These are phyloP conservation scores for Sclerospora graminicola DNA, from an alignment of 352 stramenopile genomes.

Conservation along the genomic window DNA sequence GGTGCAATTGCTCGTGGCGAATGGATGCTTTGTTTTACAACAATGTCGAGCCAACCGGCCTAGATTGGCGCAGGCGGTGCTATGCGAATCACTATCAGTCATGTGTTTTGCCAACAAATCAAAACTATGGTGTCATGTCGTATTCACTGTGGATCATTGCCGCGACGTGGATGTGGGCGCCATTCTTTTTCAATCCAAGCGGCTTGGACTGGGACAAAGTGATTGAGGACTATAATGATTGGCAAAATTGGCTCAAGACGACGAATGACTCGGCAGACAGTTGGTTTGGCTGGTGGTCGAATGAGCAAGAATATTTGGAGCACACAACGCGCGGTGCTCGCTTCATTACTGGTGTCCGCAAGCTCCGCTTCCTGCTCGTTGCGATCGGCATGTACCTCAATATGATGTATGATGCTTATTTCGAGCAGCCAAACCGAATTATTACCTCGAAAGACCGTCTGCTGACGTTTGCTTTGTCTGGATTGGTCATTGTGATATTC, in stretches of 20 bases:
- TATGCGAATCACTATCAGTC: slow-evolving; percentile 80
- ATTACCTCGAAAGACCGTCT: slow-evolving; percentile 45
- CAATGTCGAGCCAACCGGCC: slow-evolving; percentile 53
- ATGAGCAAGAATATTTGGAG: slow-evolving; percentile 74
- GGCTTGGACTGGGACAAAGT: slow-evolving; percentile 97
- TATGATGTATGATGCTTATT: slow-evolving; percentile 75
- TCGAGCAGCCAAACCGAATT: slow-evolving; percentile 40
- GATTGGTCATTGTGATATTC: slow-evolving; percentile 57
- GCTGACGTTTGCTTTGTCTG: slow-evolving; percentile 54
- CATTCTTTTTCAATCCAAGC: slow-evolving; percentile 94
- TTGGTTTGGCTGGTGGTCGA: slow-evolving; percentile 84
- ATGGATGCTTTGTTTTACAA: slow-evolving; percentile 66
- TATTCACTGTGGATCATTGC: slow-evolving; percentile 95
- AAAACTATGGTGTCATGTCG: slow-evolving; percentile 96
- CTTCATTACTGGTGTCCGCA: slow-evolving; percentile 63
- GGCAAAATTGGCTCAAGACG: slow-evolving; percentile 90
- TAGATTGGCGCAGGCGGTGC: slow-evolving; percentile 69
- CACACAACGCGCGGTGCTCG: slow-evolving; percentile 55
- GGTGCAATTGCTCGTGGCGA: slow-evolving; percentile 82
- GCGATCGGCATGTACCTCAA: slow-evolving; percentile 74
- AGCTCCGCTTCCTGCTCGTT: slow-evolving; percentile 67
- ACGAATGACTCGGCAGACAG: slow-evolving; percentile 80
- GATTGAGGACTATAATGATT: slow-evolving; percentile 90
- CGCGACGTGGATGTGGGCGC: slow-evolving; percentile 78
- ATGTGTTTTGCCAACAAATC: slow-evolving; percentile 90